phyloP scores from a whole-genome alignment of 1,284 basidiomycete species.

The Rhizoctonia solani region DNA sequence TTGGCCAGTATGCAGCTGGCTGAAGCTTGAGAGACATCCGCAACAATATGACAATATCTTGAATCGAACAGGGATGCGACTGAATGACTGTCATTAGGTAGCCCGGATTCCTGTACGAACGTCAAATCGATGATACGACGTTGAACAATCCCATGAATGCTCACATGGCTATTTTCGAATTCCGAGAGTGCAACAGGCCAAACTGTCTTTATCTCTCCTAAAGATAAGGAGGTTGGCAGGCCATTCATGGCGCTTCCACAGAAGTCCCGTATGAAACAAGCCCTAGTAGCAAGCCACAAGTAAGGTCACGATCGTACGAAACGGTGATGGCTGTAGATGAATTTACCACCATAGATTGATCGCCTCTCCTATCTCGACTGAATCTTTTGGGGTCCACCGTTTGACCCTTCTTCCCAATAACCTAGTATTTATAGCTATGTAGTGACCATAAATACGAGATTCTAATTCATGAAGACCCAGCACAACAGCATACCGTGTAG shows the following conservation, averaged over 20 bases:
- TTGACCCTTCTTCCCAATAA: not conserved
- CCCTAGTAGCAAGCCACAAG: not conserved
- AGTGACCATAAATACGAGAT: not conserved
- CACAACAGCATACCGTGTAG: constrained; percentile 1
- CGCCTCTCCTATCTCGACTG: constrained; percentile 23
- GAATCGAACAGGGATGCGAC: constrained; percentile 5
- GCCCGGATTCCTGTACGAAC: not conserved
- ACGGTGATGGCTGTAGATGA: not conserved
- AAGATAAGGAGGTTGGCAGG: not conserved
- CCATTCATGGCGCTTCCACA: constrained; percentile 6
- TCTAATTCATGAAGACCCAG: constrained; percentile 4
- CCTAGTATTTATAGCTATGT: not conserved
- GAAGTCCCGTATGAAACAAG: not conserved
- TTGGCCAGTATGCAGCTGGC: constrained; percentile 6
- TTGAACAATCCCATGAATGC: not conserved
- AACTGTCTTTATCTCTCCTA: constrained; percentile 4
- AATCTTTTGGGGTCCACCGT: constrained; percentile 9
- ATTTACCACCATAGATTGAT: constrained; percentile 28
- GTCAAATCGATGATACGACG: too few relatives aligned
- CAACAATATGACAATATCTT: not conserved
- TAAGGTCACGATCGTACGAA: not conserved
- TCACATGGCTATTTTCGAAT: constrained; percentile 12
- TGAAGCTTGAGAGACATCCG: constrained; percentile 7
- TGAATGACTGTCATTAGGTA: constrained; percentile 11
- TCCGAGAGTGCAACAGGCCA: constrained; percentile 9